Evolutionary conservation across 1,284 basidiomycete species (phyloP).

Genomic region (Ganoderma boninense): DNA sequence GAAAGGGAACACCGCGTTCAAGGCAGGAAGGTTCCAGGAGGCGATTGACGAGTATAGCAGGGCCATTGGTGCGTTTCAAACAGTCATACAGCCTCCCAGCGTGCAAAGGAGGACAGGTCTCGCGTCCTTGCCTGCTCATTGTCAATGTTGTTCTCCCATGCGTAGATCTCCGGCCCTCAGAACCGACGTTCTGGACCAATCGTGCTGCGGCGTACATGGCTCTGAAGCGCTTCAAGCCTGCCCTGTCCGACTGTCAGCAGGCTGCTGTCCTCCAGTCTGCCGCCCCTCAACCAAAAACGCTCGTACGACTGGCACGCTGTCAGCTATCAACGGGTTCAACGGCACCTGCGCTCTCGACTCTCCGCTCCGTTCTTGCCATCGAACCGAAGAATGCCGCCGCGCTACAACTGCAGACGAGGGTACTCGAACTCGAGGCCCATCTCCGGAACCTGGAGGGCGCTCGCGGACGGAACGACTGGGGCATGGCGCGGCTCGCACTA

Average conservation of each 20-base stretch:
- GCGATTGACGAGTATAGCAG: constrained; percentile 82
- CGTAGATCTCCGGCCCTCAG: constrained; percentile 61
- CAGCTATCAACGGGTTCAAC: constrained; percentile 80
- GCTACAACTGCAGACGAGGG: constrained; percentile 65
- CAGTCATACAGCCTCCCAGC: neutral
- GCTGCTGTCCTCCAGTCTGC: constrained; percentile 73
- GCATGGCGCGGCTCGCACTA: constrained; percentile 71
- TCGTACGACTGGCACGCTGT: constrained; percentile 82
- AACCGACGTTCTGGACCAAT: constrained; percentile 85
- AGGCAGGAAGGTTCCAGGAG: constrained; percentile 68
- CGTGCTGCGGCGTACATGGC: constrained; percentile 89
- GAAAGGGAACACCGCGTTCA: constrained; percentile 79
- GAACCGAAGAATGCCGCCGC: constrained; percentile 67
- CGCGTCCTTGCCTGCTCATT: neutral
- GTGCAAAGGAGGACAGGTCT: constrained; percentile 3
- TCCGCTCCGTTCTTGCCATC: constrained; percentile 61
- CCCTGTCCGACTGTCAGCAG: constrained; percentile 81
- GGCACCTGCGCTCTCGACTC: constrained; percentile 67
- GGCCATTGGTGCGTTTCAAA: constrained; percentile 63
- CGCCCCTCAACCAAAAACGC: constrained; percentile 64
- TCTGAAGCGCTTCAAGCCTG: constrained; percentile 76
- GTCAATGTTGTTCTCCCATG: neutral
- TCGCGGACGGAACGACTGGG: constrained; percentile 70
- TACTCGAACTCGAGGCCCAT: constrained; percentile 69
- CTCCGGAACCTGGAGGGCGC: constrained; percentile 70